A percentile compares a stretch with the other conserved stretches of the same genome.
phyloP scores from a whole-genome alignment of 2,329 filamentous ascomycete species.

The Lasiodiplodia sp. region DNA sequence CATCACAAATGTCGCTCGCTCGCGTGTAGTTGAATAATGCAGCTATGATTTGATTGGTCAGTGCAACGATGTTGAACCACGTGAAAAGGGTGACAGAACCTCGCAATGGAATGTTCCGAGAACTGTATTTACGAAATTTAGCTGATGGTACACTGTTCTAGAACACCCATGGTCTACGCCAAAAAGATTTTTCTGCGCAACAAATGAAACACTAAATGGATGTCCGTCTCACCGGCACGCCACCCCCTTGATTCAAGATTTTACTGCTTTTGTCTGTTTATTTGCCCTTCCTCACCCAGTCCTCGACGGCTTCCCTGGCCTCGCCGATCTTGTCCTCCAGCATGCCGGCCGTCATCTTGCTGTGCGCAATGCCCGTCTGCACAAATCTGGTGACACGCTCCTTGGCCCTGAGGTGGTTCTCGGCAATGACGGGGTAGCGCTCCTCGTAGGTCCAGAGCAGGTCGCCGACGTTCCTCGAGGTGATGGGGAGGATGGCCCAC shows the following conservation, averaged over 20 bases:
- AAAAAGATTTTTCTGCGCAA: constrained; percentile 16
- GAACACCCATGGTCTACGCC: constrained; percentile 23
- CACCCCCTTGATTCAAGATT: background rate
- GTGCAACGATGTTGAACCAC: background rate
- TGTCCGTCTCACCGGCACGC: constrained; percentile 1
- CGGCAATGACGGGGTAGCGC: constrained; percentile 80
- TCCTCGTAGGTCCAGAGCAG: constrained; percentile 93
- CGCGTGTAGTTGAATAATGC: background rate
- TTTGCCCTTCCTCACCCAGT: constrained; percentile 90
- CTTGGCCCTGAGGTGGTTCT: constrained; percentile 77
- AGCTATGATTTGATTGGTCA: background rate
- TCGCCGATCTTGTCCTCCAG: constrained; percentile 82
- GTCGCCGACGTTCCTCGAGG: constrained; percentile 86
- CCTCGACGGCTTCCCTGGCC: constrained; percentile 79
- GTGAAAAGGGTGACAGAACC: background rate
- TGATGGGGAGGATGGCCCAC: constrained; percentile 85
- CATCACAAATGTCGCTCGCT: background rate
- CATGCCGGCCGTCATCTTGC: constrained; percentile 71
- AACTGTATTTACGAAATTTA: constrained; percentile 27
- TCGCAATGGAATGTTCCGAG: constrained; percentile 17
- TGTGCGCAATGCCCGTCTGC: constrained; percentile 77
- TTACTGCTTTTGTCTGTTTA: constrained; percentile 47
- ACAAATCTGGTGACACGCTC: constrained; percentile 73
- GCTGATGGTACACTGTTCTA: constrained; percentile 27
- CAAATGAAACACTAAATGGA: constrained; percentile 21